phyloP scores from a whole-genome alignment of 257 asterid species.

The Solanum sparsipilum region DNA sequence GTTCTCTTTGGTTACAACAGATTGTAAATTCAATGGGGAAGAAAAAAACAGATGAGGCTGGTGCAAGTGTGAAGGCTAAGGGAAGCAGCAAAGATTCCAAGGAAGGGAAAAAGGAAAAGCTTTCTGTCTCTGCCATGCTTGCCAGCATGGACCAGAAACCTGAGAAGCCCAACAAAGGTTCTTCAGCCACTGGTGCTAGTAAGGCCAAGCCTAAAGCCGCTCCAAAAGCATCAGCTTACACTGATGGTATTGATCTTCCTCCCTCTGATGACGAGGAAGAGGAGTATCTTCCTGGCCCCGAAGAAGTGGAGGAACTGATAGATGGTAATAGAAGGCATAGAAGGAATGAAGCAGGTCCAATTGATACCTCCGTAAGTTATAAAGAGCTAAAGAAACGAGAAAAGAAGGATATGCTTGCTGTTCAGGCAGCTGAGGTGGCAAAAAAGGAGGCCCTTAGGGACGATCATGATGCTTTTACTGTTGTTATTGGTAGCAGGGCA shows the following conservation, averaged over 20 bases:
- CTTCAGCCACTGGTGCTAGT: constrained; percentile 14
- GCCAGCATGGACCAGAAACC: constrained; percentile 54
- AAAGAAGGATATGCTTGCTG: constrained; percentile 43
- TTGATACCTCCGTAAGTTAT: constrained; percentile 25
- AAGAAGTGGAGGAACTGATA: constrained; percentile 16
- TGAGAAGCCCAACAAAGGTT: constrained; percentile 50
- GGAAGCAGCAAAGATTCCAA: constrained; percentile 32
- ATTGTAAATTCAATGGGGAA: constrained; percentile 35
- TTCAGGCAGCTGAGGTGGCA: constrained; percentile 42
- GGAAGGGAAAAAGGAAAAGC: constrained; percentile 29
- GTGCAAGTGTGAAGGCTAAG: constrained; percentile 32
- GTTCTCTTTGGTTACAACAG: not conserved
- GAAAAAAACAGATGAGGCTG: constrained; percentile 51
- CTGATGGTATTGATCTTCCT: constrained; percentile 50
- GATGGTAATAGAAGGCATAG: constrained; percentile 16
- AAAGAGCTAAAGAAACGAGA: constrained; percentile 56
- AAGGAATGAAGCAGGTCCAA: constrained; percentile 23
- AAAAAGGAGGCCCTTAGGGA: constrained; percentile 55
- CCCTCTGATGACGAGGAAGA: constrained; percentile 63
- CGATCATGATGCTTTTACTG: constrained; percentile 70
- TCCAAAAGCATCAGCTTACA: constrained; percentile 31
- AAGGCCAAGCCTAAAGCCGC: constrained; percentile 44
- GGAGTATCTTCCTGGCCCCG: constrained; percentile 9
- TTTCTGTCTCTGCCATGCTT: constrained; percentile 55
- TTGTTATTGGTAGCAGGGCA: constrained; percentile 52